Conservation (phyloP, 441 rosid species). For the Brassica balearica region DNA sequence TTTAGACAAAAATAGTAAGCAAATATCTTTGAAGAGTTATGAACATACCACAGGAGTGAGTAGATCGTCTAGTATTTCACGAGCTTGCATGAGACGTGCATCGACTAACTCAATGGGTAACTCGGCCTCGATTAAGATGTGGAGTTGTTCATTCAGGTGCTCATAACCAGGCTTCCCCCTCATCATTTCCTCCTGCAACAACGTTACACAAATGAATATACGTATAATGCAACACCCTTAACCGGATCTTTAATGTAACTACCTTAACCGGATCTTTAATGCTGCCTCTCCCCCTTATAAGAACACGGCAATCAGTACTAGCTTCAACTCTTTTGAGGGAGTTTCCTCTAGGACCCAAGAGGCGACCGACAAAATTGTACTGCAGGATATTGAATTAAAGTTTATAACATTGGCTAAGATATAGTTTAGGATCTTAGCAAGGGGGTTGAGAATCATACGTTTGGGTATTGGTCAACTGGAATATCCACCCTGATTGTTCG, state of each 20-base stretch:
- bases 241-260: slow-evolving; percentile 14
- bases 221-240: too few species aligned
- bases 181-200: slow-evolving; percentile 91
- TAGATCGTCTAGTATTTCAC: slow-evolving; percentile 91
- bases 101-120: slow-evolving; percentile 91
- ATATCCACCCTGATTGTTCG: slow-evolving; percentile 93
- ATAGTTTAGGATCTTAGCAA: background rate
- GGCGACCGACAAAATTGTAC: slow-evolving; percentile 99
- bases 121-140: slow-evolving; percentile 94
- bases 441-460: slow-evolving; percentile 54
- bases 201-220: slow-evolving; percentile 5
- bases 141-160: slow-evolving; percentile 96
- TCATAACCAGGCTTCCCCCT: slow-evolving; percentile 99
- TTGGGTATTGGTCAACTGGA: slow-evolving; percentile 86
- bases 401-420: slow-evolving; percentile 32
- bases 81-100: slow-evolving; percentile 92
- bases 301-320: slow-evolving; percentile 89
- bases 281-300: slow-evolving; percentile 98
- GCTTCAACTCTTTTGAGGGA: slow-evolving; percentile 98
- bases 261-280: slow-evolving; percentile 95
- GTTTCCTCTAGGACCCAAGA: slow-evolving; percentile 98
- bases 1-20: too few species aligned
- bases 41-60: slow-evolving; percentile 80
- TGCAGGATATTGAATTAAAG: slow-evolving; percentile 48
- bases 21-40: slow-evolving; percentile 16